These are phyloP conservation scores for Penicillium mononematosum DNA, from an alignment of 495 filamentous ascomycete species.

Conservation along the genomic window DNA sequence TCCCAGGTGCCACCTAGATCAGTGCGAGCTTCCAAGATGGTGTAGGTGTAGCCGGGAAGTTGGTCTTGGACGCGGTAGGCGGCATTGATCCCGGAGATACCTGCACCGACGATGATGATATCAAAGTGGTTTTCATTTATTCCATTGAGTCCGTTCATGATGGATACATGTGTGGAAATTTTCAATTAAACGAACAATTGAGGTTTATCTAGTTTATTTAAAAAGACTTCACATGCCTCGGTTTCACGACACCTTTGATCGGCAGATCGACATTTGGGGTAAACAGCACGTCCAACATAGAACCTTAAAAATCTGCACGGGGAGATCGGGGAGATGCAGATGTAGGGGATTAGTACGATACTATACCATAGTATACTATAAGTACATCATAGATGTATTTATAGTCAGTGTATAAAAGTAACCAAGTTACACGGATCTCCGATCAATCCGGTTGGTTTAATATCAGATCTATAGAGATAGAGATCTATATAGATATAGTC, in stretches of 20 bases:
- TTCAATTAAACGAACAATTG: too few species aligned
- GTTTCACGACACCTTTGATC: constrained; percentile 19
- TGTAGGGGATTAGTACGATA: too few species aligned
- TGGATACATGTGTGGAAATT: neutral
- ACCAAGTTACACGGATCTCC: neutral
- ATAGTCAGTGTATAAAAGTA: too few species aligned
- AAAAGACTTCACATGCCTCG: constrained; percentile 33
- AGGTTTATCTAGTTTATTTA: neutral
- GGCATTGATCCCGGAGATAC: constrained; percentile 74
- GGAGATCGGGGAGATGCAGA: constrained; percentile 1
- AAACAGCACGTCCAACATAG: constrained; percentile 1
- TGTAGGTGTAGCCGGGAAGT: constrained; percentile 52
- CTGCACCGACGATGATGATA: constrained; percentile 69
- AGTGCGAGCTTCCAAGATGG: constrained; percentile 61
- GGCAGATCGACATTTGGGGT: constrained; percentile 8
- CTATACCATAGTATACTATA: too few species aligned
- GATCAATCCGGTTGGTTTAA: neutral
- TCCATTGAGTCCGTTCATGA: constrained; percentile 23
- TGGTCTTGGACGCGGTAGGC: constrained; percentile 65
- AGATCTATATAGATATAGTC: neutral
- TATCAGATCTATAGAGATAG: neutral
- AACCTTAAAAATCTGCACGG: neutral
- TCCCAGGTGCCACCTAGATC: constrained; percentile 70
- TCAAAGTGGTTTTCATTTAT: constrained; percentile 42
- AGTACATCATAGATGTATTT: too few species aligned